Conservation (phyloP, 2,329 filamentous ascomycete genomes). For the Tolypocladium sp. region DNA sequence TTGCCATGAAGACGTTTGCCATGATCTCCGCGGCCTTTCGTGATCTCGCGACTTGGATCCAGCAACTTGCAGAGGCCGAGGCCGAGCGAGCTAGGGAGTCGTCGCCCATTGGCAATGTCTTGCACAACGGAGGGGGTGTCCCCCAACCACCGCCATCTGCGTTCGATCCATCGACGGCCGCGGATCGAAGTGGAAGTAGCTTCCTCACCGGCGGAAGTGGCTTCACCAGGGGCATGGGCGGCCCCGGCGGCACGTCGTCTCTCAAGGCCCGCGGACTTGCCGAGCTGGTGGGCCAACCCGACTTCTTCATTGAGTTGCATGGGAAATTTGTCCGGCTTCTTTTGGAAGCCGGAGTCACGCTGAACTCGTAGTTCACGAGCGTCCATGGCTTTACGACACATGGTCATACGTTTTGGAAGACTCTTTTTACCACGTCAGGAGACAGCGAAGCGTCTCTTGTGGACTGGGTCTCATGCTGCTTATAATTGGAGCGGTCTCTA, state of each 20-base stretch:
- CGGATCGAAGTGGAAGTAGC: conserved; percentile 39
- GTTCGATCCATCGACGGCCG: conserved; percentile 20
- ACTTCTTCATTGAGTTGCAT: conserved; percentile 61
- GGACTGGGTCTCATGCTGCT: not conserved
- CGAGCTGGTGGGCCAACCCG: conserved; percentile 56
- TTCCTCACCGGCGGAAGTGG: conserved; percentile 48
- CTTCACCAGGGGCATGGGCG: conserved; percentile 49
- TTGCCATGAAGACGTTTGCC: conserved; percentile 57
- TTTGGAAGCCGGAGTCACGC: conserved; percentile 46
- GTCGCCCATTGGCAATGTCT: conserved; percentile 27
- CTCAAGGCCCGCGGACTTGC: conserved; percentile 52
- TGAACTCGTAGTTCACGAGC: conserved; percentile 31
- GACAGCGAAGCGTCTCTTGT: not conserved
- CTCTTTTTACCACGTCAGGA: not conserved
- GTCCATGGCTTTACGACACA: not conserved
- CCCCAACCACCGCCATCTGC: conserved; percentile 15
- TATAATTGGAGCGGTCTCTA: not conserved
- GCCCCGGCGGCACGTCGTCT: conserved; percentile 44
- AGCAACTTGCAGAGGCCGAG: conserved; percentile 53
- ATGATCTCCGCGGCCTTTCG: conserved; percentile 53
- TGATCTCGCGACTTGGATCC: conserved; percentile 58
- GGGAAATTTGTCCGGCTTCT: conserved; percentile 53
- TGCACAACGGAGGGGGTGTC: conserved; percentile 26
- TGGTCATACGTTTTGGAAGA: not conserved
- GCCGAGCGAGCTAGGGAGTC: conserved; percentile 45